phyloP scores from a whole-genome alignment of 1,139 yeast genomes.

The Lodderomyces elongisporus region DNA sequence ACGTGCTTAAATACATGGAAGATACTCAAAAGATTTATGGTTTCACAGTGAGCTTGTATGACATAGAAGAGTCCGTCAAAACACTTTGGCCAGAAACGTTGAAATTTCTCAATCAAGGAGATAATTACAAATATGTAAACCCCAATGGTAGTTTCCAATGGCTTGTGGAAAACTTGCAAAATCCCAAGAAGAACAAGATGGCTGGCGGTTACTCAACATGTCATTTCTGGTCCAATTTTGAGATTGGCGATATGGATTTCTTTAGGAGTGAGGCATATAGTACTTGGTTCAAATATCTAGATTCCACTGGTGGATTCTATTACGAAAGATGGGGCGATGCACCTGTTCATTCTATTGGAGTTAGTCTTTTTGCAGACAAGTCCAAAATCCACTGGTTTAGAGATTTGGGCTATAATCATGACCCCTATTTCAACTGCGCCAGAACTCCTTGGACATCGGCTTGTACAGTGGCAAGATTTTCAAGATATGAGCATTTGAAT shows the following conservation, averaged over 20 bases:
- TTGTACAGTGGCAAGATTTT: slow-evolving; percentile 30
- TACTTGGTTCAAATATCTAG: slow-evolving; percentile 61
- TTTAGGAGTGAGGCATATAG: slow-evolving; percentile 62
- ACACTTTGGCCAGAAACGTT: slow-evolving; percentile 69
- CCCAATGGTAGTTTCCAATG: slow-evolving; percentile 61
- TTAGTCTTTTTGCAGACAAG: slow-evolving; percentile 69
- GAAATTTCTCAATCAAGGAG: slow-evolving; percentile 49
- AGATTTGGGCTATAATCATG: slow-evolving; percentile 76
- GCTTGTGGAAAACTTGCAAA: slow-evolving; percentile 61
- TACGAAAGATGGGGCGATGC: slow-evolving; percentile 95
- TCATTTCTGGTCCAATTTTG: slow-evolving; percentile 87
- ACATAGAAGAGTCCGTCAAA: slow-evolving; percentile 56
- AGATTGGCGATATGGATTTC: slow-evolving; percentile 77
- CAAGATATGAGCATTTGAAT: slow-evolving; percentile 33
- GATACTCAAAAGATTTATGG: slow-evolving; percentile 64
- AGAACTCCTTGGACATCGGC: slow-evolving; percentile 26
- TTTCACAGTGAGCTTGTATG: slow-evolving; percentile 63
- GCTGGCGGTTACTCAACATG: slow-evolving; percentile 77
- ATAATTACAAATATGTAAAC: slow-evolving; percentile 58
- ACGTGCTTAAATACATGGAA: slow-evolving; percentile 70
- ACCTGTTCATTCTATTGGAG: slow-evolving; percentile 75
- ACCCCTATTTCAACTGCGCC: slow-evolving; percentile 76
- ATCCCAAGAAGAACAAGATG: slow-evolving; percentile 47
- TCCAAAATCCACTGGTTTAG: slow-evolving; percentile 78
- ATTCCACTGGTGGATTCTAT: slow-evolving; percentile 70